These are phyloP conservation scores for Suhomyces bolitotheri DNA, from an alignment of 1,139 yeast species.

Conservation along the genomic window DNA sequence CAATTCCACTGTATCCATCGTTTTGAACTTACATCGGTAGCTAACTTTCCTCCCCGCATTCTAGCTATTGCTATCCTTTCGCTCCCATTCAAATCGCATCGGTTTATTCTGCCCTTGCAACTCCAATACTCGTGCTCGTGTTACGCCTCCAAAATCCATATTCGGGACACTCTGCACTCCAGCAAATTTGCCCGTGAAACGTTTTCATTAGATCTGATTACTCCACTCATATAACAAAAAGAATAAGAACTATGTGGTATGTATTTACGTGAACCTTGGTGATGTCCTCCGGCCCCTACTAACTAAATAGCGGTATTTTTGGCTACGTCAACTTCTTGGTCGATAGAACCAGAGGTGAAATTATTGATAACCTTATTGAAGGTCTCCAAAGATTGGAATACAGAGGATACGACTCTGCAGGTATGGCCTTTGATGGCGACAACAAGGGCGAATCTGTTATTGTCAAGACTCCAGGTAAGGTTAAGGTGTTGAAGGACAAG, in stretches of 20 bases:
- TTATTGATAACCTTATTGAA: conserved; percentile 82
- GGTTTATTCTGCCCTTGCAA: no score
- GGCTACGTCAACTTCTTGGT: conserved; percentile 97
- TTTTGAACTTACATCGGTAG: no score
- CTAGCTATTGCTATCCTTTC: no score
- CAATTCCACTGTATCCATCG: no score
- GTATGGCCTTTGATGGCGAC: conserved; percentile 93
- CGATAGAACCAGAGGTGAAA: conserved; percentile 89
- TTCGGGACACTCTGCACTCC: no score
- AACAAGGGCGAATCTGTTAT: conserved; percentile 61
- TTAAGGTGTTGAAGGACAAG: conserved; percentile 71
- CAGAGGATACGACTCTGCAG: conserved; percentile 98
- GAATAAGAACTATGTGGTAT: conserved; percentile 10
- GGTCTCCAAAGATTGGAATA: conserved; percentile 94
- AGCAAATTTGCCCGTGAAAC: no score
- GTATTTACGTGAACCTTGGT: neutral
- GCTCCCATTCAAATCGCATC: no score
- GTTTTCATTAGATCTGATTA: no score
- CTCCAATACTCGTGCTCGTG: no score
- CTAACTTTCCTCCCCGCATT: no score
- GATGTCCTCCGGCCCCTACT: neutral
- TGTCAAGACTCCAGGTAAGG: conserved; percentile 90
- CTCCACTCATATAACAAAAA: no score
- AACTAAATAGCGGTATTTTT: conserved; percentile 75
- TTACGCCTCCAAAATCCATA: no score